Base-by-base conservation (phyloP, 1,284 basidiomycete species). In the Ceratobasidium sp. region DNA sequence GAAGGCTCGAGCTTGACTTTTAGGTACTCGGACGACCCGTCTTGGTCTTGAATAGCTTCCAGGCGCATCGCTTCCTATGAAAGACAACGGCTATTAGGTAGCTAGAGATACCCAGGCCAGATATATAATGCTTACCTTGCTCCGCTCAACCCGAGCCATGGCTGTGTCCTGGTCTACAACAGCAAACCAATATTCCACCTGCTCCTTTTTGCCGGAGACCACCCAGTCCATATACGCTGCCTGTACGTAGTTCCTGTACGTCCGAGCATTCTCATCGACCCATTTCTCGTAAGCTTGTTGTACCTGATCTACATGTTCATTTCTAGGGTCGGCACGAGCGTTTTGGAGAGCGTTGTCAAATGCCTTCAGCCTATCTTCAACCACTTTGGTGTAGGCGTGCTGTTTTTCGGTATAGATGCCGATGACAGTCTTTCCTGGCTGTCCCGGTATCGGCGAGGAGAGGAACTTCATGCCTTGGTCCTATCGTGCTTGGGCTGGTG, bases 221-320 rank as follows among this genome's bases (percentile, higher is more conserved):
- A 68, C 66, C 66, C 66, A 68, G 66, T 68, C 66, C 50, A 68
- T 68, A 38, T 68, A 68, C n/a, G 66, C 66, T 14, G 66, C 66
- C n/a, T 68, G 66, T 7, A 68, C 66, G 23, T 68, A 35, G 33
- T 33, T 68, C 27, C 66, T 18, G 18, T 68, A 54, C 4, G 50
- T 68, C 4, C 54, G 55, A 41, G 38, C 52, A 20, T 73, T 57
- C 18, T 41, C 55, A 7, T 73, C 20, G 33, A 73, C 46, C 69
- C 69, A 73, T 20, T 10, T 20, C n/a, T 46, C 59, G n/a, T 59
- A 73, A 6, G 35, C 69, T 41, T 62, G 33, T 35, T 20, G 12
- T 10, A 46, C 30, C n/a, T 41, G 20, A 14, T 38, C 23, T 7
- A 8, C 12, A 2, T 54, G 10, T 14, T n/a, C n/a, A 14, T 60